Conservation (phyloP, 208 protist genomes). For the Crithidia acanthocephali region DNA sequence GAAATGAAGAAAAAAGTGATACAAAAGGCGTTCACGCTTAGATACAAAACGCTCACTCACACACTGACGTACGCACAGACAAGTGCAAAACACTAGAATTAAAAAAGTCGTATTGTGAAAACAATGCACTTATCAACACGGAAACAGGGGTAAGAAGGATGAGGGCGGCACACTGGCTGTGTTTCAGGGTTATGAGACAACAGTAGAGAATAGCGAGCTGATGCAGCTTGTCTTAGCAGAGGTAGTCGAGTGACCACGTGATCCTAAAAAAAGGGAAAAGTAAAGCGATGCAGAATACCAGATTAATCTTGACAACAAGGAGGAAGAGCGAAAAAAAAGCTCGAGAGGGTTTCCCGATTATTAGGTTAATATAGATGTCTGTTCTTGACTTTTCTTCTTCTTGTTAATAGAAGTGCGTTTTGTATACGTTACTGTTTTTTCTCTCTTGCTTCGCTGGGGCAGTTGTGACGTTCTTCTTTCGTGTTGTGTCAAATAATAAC, state of each 20-base stretch:
- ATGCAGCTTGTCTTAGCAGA: not conserved
- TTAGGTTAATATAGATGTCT: not conserved
- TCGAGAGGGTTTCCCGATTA: not conserved
- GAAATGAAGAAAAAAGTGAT: not conserved
- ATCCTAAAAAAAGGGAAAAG: not conserved
- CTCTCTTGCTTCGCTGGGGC: not conserved
- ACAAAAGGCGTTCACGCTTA: constrained; percentile 1
- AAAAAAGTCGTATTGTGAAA: not conserved
- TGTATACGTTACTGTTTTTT: not conserved
- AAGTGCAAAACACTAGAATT: not conserved
- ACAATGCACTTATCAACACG: not conserved
- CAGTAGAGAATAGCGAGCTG: not conserved
- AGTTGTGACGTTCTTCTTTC: not conserved
- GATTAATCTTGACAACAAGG: no score
- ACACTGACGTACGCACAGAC: not conserved
- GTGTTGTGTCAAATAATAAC: no score
- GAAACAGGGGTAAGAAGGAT: not conserved
- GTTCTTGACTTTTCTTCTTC: not conserved
- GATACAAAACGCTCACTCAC: not conserved
- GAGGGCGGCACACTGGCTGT: not conserved
- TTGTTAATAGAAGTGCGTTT: not conserved
- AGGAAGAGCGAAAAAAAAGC: not conserved
- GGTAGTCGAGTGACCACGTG: not conserved
- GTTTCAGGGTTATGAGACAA: not conserved
- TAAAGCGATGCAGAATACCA: no score